These are phyloP conservation scores for Colletotrichum tofieldiae DNA, from an alignment of 2,329 filamentous ascomycete species.

Conservation along the genomic window DNA sequence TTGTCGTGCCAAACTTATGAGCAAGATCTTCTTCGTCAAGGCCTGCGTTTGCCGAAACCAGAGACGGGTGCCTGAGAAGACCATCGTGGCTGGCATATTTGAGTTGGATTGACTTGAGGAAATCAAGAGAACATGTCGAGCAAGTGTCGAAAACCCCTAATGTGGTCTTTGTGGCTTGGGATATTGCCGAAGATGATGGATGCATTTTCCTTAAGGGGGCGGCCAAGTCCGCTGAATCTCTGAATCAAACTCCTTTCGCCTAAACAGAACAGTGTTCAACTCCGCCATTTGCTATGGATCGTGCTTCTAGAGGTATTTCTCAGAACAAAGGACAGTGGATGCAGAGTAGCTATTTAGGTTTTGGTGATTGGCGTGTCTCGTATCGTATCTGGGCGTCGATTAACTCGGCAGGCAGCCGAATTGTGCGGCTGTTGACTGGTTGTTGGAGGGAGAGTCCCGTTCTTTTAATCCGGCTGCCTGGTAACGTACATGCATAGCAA, in stretches of 20 bases:
- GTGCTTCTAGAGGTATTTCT: background rate
- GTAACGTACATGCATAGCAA: too few relatives aligned
- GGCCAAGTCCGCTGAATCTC: background rate
- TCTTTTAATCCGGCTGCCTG: background rate
- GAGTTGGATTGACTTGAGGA: too few relatives aligned
- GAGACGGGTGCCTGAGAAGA: background rate
- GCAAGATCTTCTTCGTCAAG: background rate
- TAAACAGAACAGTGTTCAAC: background rate
- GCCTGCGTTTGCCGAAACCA: background rate
- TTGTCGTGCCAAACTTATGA: background rate
- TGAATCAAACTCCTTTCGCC: too few relatives aligned
- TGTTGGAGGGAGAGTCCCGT: background rate
- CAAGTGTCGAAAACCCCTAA: too few relatives aligned
- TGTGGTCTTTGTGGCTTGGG: too few relatives aligned
- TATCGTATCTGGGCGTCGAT: background rate
- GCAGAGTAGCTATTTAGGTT: background rate
- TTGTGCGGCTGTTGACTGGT: conserved; percentile 5
- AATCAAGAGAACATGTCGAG: too few relatives aligned
- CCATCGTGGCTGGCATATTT: background rate
- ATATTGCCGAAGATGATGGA: too few relatives aligned
- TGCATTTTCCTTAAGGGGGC: background rate
- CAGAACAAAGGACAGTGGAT: background rate
- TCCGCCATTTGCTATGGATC: background rate
- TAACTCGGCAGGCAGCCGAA: conserved; percentile 3
- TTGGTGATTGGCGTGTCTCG: background rate